Conservation (phyloP, 2,329 filamentous ascomycete genomes). For the Colletotrichum endophyticum region DNA sequence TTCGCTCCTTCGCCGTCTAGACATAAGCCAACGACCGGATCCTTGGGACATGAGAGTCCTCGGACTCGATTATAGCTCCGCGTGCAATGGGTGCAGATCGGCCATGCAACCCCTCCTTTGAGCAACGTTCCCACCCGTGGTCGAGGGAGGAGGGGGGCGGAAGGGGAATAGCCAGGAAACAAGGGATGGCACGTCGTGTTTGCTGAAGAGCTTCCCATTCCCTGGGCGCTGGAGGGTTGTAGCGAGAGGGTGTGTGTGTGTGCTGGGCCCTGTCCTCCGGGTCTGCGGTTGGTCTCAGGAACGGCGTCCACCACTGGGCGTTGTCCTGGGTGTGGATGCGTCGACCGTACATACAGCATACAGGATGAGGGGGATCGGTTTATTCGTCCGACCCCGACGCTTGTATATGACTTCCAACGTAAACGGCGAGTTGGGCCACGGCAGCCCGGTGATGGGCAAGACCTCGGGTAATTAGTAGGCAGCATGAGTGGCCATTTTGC, state of each 20-base stretch:
- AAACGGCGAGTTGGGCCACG: neutral
- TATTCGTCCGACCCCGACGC: neutral
- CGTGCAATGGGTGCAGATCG: constrained; percentile 7
- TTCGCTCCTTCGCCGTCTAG: neutral
- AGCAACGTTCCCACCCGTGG: neutral
- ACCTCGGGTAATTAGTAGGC: neutral
- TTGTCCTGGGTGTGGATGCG: neutral
- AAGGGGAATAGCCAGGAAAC: constrained; percentile 2
- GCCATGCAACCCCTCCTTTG: constrained; percentile 17
- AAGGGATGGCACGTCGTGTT: constrained; percentile 5
- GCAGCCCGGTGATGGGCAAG: neutral
- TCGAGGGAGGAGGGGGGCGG: neutral
- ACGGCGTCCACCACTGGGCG: neutral
- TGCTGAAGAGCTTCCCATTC: constrained; percentile 16
- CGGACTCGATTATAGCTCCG: constrained; percentile 11
- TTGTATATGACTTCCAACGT: neutral
- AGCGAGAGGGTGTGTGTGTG: neutral
- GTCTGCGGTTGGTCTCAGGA: constrained; percentile 8
- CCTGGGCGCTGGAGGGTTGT: constrained; percentile 6
- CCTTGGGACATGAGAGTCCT: constrained; percentile 11
- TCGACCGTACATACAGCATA: neutral
- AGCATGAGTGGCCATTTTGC: neutral
- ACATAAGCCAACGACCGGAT: constrained; percentile 18
- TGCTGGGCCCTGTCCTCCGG: constrained; percentile 1
- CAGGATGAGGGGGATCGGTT: neutral